A percentile compares a stretch with the other conserved stretches of the same genome.
Conservation (phyloP, 305 asterid species). For the Rubia tinctorum region DNA sequence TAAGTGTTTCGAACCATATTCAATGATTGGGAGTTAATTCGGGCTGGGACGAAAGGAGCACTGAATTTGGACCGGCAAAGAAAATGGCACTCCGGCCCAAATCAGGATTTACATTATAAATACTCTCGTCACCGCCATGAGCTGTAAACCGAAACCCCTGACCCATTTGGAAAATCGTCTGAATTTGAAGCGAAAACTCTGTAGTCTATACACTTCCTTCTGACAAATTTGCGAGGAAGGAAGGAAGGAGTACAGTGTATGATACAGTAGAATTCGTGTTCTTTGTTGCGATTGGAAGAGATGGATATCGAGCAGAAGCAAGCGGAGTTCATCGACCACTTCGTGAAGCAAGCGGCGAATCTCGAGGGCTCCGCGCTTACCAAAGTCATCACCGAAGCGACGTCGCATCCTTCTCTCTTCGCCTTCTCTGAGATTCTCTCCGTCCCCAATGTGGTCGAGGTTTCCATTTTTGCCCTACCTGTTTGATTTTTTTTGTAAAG, state of each 20-base stretch:
- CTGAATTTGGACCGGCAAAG: neutral
- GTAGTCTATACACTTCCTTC: neutral
- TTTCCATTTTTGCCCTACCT: conserved; percentile 12
- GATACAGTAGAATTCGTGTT: neutral
- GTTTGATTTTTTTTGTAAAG: neutral
- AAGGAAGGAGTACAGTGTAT: neutral
- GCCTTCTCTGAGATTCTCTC: conserved; percentile 96
- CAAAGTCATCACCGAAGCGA: conserved; percentile 68
- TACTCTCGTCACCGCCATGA: neutral
- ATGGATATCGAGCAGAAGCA: conserved; percentile 95
- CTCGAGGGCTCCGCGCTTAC: conserved; percentile 58
- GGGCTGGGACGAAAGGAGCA: too few relatives aligned
- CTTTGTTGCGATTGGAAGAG: neutral
- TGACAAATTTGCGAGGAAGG: neutral
- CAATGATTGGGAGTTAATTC: too few relatives aligned
- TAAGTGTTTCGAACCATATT: too few relatives aligned
- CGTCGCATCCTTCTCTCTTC: conserved; percentile 93
- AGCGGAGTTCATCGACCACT: conserved; percentile 77
- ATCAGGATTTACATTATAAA: neutral
- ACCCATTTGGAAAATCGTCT: neutral
- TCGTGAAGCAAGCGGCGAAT: conserved; percentile 69
- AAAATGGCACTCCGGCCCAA: neutral
- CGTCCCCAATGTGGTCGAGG: conserved; percentile 64
- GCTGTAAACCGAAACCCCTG: neutral
- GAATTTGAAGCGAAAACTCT: neutral